These are phyloP conservation scores for Austropuccinia psidii DNA, from an alignment of 1,284 basidiomycete genomes.

Conservation along the genomic window DNA sequence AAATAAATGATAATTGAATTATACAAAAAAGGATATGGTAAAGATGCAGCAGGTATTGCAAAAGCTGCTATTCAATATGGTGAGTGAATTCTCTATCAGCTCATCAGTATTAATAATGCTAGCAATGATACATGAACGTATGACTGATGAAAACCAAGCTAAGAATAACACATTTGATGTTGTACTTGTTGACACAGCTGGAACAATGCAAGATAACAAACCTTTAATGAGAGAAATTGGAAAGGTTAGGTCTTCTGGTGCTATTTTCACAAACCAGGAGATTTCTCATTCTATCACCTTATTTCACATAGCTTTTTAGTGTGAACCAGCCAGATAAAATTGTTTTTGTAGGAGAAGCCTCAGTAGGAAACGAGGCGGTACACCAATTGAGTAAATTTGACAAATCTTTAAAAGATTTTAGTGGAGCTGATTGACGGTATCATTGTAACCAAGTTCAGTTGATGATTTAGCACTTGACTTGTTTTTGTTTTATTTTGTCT, in stretches of 20 bases:
- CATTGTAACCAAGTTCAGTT: constrained; percentile 68
- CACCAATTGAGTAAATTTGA: constrained; percentile 93
- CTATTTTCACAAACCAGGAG: constrained; percentile 1
- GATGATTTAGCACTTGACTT: neutral
- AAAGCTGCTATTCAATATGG: constrained; percentile 87
- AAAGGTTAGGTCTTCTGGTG: constrained; percentile 56
- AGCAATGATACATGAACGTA: neutral
- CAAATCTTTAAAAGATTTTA: constrained; percentile 74
- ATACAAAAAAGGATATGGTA: constrained; percentile 94
- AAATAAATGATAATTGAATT: constrained; percentile 63
- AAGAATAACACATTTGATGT: constrained; percentile 83
- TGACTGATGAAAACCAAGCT: constrained; percentile 56
- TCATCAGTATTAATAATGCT: no score
- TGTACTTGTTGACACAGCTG: constrained; percentile 93
- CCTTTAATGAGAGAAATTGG: constrained; percentile 94
- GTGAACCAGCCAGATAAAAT: constrained; percentile 92
- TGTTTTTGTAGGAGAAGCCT: constrained; percentile 88
- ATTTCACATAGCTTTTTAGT: constrained; percentile 62
- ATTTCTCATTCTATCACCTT: no score
- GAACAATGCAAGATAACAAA: constrained; percentile 97
- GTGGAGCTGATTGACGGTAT: constrained; percentile 75
- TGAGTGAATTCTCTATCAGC: constrained; percentile 47
- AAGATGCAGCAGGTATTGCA: constrained; percentile 94
- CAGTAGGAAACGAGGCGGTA: constrained; percentile 93
- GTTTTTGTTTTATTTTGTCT: neutral